Base-by-base conservation (phyloP, 2,329 filamentous ascomycete genomes). In the Teratosphaeria viscida region DNA sequence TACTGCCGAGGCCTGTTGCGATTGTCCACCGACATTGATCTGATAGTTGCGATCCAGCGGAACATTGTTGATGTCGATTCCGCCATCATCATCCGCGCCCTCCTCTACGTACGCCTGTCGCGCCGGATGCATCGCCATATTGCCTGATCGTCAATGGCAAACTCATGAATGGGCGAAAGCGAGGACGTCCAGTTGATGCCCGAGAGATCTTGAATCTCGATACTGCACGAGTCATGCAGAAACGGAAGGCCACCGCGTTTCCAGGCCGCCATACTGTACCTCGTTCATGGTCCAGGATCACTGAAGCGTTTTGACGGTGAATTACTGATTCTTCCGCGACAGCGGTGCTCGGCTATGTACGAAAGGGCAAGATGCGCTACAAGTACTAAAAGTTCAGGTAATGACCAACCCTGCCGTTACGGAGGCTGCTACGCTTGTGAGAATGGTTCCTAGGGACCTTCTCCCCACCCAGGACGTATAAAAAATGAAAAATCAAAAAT, bases 71-170 rank as follows among this genome's bases (percentile, higher is more conserved):
- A 87, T 75, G 66, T 84, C 82, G 64, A 88, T 81, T 60, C 82
- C 82, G 75, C 79, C 78, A 58, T 77, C 77, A 67, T 81, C 79
- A 77, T 87, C 82, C 57, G 81, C 75, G 71, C 84, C 85, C 71
- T 96, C 92, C 80, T 97, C 92, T 64, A 97, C 91, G 75, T 95
- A 96, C 52, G 92, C 92, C 76, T 92, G 88, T 65, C 94, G 85
- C 73, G 92, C 85, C 60, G 92, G 92, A 79, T 96, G 92, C 32
- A 69, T 64, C 54, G 63, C 58, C 63, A 65, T 65, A 7, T 23
- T 64, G 10, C 37, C 26, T 32, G 56, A 3, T 49, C 16, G n/a
- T 23, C 1, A 23, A 11, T 5, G 8, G 5, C 23, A 19, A 11
- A 35, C 1, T 29, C 27, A 2, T 39, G n/a, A 8, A 49, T 27